Conservation (phyloP, 1,139 yeast species). For the Pichia sp. region DNA sequence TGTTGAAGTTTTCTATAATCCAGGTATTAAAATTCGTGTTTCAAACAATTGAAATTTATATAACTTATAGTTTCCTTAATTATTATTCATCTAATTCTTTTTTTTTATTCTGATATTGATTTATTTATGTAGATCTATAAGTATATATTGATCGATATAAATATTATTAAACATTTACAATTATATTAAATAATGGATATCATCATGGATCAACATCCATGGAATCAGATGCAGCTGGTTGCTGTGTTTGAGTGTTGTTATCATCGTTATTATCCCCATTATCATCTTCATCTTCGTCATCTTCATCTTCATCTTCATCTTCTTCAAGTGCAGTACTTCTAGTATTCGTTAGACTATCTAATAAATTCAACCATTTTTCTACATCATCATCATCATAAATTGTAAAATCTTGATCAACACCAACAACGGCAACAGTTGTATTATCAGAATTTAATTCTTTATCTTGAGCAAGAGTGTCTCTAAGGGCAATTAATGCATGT, state of each 20-base stretch:
- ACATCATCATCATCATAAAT: constrained; percentile 84
- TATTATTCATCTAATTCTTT: not conserved
- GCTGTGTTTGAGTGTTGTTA: constrained; percentile 20
- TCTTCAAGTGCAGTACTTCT: constrained; percentile 39
- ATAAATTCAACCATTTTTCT: constrained; percentile 57
- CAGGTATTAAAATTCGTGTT: constrained; percentile 41
- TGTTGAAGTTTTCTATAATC: constrained; percentile 68
- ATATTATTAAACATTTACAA: not conserved
- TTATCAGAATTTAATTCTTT: constrained; percentile 80
- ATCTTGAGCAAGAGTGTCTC: constrained; percentile 93
- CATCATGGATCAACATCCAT: constrained; percentile 10
- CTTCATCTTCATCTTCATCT: constrained; percentile 33
- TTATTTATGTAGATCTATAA: not conserved
- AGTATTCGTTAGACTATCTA: constrained; percentile 48
- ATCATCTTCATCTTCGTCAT: constrained; percentile 23
- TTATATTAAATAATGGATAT: not conserved
- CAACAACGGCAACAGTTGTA: constrained; percentile 88
- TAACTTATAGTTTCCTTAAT: not conserved
- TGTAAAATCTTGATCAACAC: constrained; percentile 67
- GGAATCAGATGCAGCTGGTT: constrained; percentile 16
- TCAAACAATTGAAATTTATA: not conserved
- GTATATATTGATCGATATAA: not conserved
- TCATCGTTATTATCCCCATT: constrained; percentile 5
- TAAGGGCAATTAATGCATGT: constrained; percentile 83
- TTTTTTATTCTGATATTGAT: not conserved